Percentiles rank a stretch among this genome's conserved stretches.
phyloP scores from a whole-genome alignment of 2,329 filamentous ascomycete species.

The Fusarium sp. region DNA sequence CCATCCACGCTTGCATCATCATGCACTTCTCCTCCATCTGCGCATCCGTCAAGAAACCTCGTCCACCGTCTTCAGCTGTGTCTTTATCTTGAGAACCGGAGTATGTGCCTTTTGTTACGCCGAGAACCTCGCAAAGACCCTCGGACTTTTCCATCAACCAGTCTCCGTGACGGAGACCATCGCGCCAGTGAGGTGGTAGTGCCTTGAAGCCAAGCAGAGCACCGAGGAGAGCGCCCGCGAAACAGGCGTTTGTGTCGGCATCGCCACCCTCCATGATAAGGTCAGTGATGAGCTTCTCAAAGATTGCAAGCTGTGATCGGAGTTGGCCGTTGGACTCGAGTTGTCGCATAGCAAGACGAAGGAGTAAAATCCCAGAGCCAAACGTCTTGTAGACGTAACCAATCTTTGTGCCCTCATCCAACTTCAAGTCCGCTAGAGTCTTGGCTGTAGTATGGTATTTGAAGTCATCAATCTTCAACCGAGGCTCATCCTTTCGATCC shows the following conservation, averaged over 20 bases:
- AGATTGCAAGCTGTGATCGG: conserved; percentile 44
- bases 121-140: conserved; percentile 53
- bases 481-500: conserved; percentile 45
- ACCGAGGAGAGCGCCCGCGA: conserved; percentile 62
- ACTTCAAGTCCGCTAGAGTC: conserved; percentile 52
- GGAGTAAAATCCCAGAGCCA: conserved; percentile 57
- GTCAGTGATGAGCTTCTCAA: conserved; percentile 61
- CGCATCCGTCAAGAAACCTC: conserved; percentile 51
- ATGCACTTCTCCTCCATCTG: conserved; percentile 52
- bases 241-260: conserved; percentile 66
- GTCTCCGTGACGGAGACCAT: conserved; percentile 57
- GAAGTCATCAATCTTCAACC: conserved; percentile 56
- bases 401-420: conserved; percentile 59
- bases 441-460: conserved; percentile 52
- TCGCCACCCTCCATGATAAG: conserved; percentile 65
- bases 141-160: conserved; percentile 60
- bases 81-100: conserved; percentile 52
- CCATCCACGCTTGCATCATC: conserved; percentile 49
- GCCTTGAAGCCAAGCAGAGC: conserved; percentile 59
- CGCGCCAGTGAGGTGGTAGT: conserved; percentile 61
- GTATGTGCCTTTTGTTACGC: conserved; percentile 51
- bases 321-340: conserved; percentile 31
- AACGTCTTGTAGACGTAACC: conserved; percentile 67
- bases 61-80: conserved; percentile 56
- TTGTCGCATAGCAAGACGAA: conserved; percentile 57